These are phyloP conservation scores for Trichomonas vaginalis DNA, from an alignment of 208 protist species.

Conservation along the genomic window DNA sequence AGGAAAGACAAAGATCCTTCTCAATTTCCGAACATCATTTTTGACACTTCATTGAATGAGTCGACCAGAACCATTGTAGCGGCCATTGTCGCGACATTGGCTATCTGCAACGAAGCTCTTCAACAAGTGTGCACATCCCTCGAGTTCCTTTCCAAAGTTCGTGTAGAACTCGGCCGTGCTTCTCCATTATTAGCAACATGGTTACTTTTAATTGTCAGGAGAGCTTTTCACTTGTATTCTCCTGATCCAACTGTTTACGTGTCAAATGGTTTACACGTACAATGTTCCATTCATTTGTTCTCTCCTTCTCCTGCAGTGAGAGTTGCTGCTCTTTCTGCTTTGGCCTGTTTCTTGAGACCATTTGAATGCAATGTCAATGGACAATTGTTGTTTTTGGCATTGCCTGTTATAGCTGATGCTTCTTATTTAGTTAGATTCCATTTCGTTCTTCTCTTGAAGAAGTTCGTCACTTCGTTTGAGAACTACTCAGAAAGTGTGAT, in stretches of 20 bases:
- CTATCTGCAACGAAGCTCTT: neutral
- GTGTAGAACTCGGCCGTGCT: neutral
- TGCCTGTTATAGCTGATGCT: neutral
- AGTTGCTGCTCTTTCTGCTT: neutral
- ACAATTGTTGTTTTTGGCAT: neutral
- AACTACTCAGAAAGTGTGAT: neutral
- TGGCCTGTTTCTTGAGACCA: neutral
- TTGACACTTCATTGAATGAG: neutral
- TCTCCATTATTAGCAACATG: neutral
- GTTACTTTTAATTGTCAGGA: neutral
- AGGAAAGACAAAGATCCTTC: neutral
- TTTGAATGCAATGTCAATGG: neutral
- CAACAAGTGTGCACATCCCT: neutral
- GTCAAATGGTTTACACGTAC: neutral
- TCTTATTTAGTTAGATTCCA: neutral
- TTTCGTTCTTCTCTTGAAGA: neutral
- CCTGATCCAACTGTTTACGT: neutral
- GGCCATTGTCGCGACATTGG: neutral
- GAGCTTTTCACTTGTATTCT: neutral
- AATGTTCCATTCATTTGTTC: neutral
- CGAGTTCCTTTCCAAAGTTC: neutral
- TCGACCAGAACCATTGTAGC: neutral
- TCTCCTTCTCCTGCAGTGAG: neutral
- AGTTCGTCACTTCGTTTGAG: neutral
- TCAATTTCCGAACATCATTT: neutral